A percentile compares a stretch with the other conserved stretches of the same genome.
Conservation (phyloP, 495 filamentous ascomycete species). For the Neurospora sp. region DNA sequence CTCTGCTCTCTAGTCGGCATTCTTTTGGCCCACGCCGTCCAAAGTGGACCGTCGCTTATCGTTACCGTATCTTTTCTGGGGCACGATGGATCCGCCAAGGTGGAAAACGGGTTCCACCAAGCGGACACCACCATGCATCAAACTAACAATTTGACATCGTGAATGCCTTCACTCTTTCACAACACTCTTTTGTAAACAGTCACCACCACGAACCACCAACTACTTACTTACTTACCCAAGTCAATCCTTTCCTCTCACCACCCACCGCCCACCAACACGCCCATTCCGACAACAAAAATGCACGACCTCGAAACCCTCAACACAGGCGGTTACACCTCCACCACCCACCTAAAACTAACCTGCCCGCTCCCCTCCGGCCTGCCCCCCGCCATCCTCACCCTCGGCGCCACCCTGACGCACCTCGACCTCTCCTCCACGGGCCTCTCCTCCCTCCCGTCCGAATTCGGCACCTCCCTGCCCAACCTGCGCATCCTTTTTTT, state of each 20-base stretch:
- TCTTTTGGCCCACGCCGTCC: neutral
- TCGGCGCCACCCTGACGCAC: conserved; percentile 29
- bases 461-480: conserved; percentile 25
- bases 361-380: conserved; percentile 15
- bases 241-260: neutral
- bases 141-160: neutral
- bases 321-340: conserved; percentile 18
- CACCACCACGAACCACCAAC: neutral
- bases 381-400: conserved; percentile 29
- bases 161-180: neutral
- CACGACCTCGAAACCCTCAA: conserved; percentile 19
- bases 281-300: conserved; percentile 3
- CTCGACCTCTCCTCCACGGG: conserved; percentile 37
- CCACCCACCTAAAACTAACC: conserved; percentile 28
- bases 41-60: neutral
- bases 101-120: neutral
- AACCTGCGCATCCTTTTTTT: conserved; percentile 36
- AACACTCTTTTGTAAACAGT: neutral
- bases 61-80: neutral
- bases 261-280: neutral
- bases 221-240: neutral
- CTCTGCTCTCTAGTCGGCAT: neutral
- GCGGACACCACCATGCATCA: neutral
- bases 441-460: conserved; percentile 27
- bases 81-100: neutral